phyloP scores from a whole-genome alignment of 345 rosid species.

The Hibiscus syriacus region DNA sequence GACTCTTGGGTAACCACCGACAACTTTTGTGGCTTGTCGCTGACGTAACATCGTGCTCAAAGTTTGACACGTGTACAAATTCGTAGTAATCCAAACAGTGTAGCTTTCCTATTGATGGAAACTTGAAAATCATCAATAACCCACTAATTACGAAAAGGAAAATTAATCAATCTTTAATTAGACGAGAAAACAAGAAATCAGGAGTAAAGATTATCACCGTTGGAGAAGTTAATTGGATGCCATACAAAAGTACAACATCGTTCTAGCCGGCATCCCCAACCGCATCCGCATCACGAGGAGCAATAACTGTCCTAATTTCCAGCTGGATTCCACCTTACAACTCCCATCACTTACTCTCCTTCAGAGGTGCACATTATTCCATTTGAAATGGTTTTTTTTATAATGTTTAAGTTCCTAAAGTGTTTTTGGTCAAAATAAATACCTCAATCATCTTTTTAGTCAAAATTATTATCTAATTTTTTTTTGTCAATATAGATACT shows the following conservation, averaged over 20 bases:
- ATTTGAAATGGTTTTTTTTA: neutral
- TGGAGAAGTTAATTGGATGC: neutral
- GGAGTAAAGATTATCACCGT: neutral
- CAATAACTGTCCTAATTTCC: slow-evolving; percentile 48
- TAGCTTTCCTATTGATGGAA: too few species aligned
- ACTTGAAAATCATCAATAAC: neutral
- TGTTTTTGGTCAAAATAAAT: too few species aligned
- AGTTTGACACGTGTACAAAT: neutral
- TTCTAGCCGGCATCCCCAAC: slow-evolving; percentile 42
- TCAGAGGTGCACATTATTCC: slow-evolving; percentile 14
- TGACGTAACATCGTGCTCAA: neutral
- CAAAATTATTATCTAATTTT: too few species aligned
- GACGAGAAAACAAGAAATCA: neutral
- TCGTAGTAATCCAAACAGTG: neutral
- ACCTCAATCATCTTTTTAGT: too few species aligned
- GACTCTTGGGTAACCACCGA: neutral
- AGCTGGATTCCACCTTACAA: slow-evolving; percentile 60
- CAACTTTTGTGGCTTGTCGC: neutral
- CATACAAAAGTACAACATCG: slow-evolving; percentile 5
- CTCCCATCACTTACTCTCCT: slow-evolving; percentile 18
- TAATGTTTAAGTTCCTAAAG: too few species aligned
- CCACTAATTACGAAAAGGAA: neutral
- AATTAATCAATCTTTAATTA: neutral
- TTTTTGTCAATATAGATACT: too few species aligned
- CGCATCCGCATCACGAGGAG: slow-evolving; percentile 27